Conservation (phyloP, 176 grass and related monocot species). For the Pharus latifolius region DNA sequence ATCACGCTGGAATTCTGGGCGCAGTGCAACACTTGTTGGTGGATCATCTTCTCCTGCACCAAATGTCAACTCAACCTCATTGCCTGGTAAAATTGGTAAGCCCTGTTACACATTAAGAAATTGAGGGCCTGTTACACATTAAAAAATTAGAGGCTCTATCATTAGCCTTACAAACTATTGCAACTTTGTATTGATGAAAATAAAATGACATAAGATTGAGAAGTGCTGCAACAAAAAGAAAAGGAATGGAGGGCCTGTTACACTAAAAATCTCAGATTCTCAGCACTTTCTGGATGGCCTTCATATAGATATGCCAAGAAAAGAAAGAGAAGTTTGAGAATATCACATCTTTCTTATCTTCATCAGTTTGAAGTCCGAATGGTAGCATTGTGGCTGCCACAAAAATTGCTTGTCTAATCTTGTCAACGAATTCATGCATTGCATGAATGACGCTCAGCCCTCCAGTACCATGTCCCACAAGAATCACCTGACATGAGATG, state of each 20-base stretch:
- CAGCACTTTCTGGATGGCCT: not conserved
- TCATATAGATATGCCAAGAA: not conserved
- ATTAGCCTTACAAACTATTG: not conserved
- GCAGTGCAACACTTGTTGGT: conserved; percentile 38
- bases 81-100: conserved; percentile 38
- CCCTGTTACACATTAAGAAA: conserved; percentile 37
- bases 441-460: conserved; percentile 55
- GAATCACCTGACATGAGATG: conserved; percentile 29
- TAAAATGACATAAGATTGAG: not conserved
- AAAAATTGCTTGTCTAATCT: conserved; percentile 40
- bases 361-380: conserved; percentile 45
- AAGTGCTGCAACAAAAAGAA: too few species aligned
- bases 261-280: not conserved
- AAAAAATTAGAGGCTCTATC: not conserved
- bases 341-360: conserved; percentile 54
- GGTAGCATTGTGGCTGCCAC: conserved; percentile 66
- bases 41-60: conserved; percentile 23
- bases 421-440: conserved; percentile 41
- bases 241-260: too few species aligned
- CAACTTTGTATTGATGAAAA: not conserved
- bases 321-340: not conserved
- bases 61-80: conserved; percentile 24
- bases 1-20: conserved; percentile 42
- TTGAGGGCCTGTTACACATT: too few species aligned
- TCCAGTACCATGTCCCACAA: conserved; percentile 50